These are phyloP conservation scores for Apiotrichum brassicae DNA, from an alignment of 1,284 basidiomycete genomes.

Conservation along the genomic window DNA sequence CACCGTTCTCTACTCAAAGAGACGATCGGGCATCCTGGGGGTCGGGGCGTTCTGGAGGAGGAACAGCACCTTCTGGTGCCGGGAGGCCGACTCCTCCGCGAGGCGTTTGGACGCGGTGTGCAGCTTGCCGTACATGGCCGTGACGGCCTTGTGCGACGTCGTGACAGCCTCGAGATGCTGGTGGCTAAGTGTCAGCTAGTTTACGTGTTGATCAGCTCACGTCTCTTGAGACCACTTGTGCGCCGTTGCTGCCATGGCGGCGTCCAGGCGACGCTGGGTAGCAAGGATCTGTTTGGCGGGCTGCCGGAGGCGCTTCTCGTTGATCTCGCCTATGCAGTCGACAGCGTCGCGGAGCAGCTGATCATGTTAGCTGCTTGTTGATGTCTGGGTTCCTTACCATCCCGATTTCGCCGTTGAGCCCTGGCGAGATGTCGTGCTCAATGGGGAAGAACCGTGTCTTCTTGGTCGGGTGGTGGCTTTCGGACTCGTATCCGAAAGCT, in stretches of 20 bases:
- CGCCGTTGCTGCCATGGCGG: neutral
- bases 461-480: slow-evolving; percentile 25
- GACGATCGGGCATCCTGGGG: neutral
- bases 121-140: neutral
- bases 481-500: no score
- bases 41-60: neutral
- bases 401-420: no score
- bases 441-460: slow-evolving; percentile 15
- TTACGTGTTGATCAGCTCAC: neutral
- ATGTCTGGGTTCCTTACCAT: no score
- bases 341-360: neutral
- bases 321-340: neutral
- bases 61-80: neutral
- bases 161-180: neutral
- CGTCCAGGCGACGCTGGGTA: neutral
- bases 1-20: neutral
- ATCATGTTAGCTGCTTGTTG: neutral
- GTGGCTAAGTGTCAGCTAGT: neutral
- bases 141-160: neutral
- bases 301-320: neutral
- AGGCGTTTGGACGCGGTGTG: neutral
- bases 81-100: neutral
- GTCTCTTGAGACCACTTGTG: neutral
- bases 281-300: neutral
- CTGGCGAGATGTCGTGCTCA: no score